A percentile compares a stretch with the other conserved stretches of the same genome.
Evolutionary conservation across 768 basidiomycete species (phyloP).

Genomic region (Rhodotorula diobovata): DNA sequence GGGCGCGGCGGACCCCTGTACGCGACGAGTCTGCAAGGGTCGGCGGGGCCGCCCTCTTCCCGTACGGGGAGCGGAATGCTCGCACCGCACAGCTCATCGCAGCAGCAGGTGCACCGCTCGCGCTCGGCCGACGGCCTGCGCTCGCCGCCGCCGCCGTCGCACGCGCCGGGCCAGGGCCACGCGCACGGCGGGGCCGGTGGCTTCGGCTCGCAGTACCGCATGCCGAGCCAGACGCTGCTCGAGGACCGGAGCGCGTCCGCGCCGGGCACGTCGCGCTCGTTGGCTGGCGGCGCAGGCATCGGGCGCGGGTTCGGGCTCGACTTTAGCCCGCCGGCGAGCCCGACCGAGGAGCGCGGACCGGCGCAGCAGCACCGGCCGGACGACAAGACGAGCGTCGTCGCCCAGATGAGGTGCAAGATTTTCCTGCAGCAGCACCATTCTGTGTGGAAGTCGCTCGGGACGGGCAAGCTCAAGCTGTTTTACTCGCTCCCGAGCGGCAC

Average conservation of each 20-base stretch:
- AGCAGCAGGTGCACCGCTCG: slow-evolving; percentile 42
- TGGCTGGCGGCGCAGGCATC: background rate
- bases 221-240: slow-evolving; percentile 24
- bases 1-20: slow-evolving; percentile 30
- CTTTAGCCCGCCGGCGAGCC: slow-evolving; percentile 78
- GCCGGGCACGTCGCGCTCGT: background rate
- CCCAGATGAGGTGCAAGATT: slow-evolving; percentile 96
- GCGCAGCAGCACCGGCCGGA: too few species aligned
- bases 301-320: slow-evolving; percentile 31
- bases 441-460: slow-evolving; percentile 95
- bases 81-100: slow-evolving; percentile 16
- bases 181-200: background rate
- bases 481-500: slow-evolving; percentile 75
- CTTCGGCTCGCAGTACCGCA: slow-evolving; percentile 13
- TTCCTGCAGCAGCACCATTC: slow-evolving; percentile 86
- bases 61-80: slow-evolving; percentile 24
- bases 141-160: background rate
- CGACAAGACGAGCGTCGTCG: slow-evolving; percentile 69
- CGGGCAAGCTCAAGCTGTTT: slow-evolving; percentile 81
- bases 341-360: slow-evolving; percentile 57
- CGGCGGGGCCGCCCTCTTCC: too few species aligned
- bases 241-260: slow-evolving; percentile 16
- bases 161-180: too few species aligned
- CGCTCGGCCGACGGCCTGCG: slow-evolving; percentile 46
- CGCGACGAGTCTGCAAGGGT: slow-evolving; percentile 16